Base-by-base conservation (phyloP, 495 filamentous ascomycete genomes). In the Penicillium atrosanguineum region DNA sequence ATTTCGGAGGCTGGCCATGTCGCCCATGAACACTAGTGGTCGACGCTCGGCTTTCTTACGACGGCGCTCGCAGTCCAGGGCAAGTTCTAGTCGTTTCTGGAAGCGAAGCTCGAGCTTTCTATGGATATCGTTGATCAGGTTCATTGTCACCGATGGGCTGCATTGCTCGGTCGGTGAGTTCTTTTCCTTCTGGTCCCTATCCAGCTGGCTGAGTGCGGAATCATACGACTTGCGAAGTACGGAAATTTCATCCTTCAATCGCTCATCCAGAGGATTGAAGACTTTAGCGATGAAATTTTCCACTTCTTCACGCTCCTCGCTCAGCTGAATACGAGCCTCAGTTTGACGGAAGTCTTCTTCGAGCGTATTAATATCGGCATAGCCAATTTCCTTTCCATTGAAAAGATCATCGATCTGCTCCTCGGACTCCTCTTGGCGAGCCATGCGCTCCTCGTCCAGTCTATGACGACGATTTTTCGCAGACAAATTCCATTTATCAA, bases 341-440 rank as follows among this genome's bases (percentile, higher is more conserved):
- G 65, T 70, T 51, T 77, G 76, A 34, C 82, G 78, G 57, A 84
- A 85, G 28, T 84, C 79, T 50, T 81, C 77, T 56, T 85, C 82
- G n/a, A 85, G 69, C 18, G 72, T 71, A 39, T 76, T 75, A 49
- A 86, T 84, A 55, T 86, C 83, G 19, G 78, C 81, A 63, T 86
- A 85, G 1, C 79, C 79, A 51, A 86, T 85, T 47, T 80, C 75
- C 51, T 83, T 79, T 38, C 72, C 75, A 55, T 84, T 79, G 68
- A 83, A 86, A 16, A 85, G 68, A 9, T 68, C 67, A 56, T 85
- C 79, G 23, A 81, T 81, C 40, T 74, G 71, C 28, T 59, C 67
- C 47, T 83, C 82, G 4, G 79, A 79, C 55, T 82, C 73, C 41
- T 81, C 75, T 61, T 83, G 81, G 34, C 83, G 76, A 46, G 50